Evolutionary conservation across 2,329 filamentous ascomycete genomes (phyloP).

Genomic region (Colletotrichum liriopes): DNA sequence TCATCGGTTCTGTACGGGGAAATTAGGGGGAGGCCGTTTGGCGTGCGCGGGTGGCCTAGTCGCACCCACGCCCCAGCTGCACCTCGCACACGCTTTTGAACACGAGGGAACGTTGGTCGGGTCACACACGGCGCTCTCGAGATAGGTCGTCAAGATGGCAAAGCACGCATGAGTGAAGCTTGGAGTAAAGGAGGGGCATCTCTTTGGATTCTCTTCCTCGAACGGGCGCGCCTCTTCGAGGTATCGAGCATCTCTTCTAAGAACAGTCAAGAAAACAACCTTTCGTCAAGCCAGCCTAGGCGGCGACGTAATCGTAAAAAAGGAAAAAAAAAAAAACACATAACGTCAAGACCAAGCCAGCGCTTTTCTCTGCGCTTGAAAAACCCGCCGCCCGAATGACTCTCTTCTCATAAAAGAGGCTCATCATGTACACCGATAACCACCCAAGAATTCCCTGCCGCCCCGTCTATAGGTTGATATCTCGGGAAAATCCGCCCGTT

Average conservation of each 20-base stretch:
- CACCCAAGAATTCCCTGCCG: constrained; percentile 11
- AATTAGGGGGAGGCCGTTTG: neutral
- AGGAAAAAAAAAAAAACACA: constrained; percentile 25
- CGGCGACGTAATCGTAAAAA: constrained; percentile 20
- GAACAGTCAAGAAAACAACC: constrained; percentile 16
- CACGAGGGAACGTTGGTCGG: neutral
- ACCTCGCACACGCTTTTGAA: constrained; percentile 2
- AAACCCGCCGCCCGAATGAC: constrained; percentile 3
- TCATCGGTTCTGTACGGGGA: constrained; percentile 4
- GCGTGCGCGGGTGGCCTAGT: neutral
- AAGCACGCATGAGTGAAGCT: neutral
- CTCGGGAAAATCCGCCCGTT: constrained; percentile 11
- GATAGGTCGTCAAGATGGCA: neutral
- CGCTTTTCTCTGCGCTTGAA: constrained; percentile 12
- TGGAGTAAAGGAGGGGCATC: neutral
- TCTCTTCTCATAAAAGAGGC: constrained; percentile 13
- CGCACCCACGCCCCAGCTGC: neutral
- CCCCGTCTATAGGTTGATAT: constrained; percentile 40
- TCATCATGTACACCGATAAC: constrained; percentile 24
- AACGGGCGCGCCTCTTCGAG: neutral
- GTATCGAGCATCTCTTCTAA: constrained; percentile 28
- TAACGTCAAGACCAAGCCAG: constrained; percentile 22
- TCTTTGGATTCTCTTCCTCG: constrained; percentile 24
- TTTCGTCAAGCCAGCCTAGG: constrained; percentile 34
- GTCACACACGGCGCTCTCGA: neutral